Evolutionary conservation across 1,284 basidiomycete genomes (phyloP).

Genomic region (Rhizoctonia solani): DNA sequence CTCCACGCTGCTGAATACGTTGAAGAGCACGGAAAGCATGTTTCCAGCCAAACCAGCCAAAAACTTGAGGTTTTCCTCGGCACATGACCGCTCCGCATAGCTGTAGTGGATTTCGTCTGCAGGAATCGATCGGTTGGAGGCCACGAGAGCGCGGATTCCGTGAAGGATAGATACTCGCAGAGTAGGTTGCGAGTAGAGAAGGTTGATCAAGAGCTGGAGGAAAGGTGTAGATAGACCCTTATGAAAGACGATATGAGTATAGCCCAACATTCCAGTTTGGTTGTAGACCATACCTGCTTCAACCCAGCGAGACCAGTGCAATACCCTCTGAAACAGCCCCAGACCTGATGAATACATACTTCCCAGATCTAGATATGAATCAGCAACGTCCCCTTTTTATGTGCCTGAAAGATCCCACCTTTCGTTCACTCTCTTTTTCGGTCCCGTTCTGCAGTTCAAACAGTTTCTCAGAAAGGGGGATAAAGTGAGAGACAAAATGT

Average conservation of each 20-base stretch:
- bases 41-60: conserved; percentile 83
- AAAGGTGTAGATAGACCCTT: conserved; percentile 40
- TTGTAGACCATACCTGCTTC: neutral
- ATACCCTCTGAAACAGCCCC: conserved; percentile 50
- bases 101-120: conserved; percentile 52
- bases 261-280: neutral
- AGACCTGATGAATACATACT: conserved; percentile 31
- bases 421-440: conserved; percentile 69
- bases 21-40: conserved; percentile 94
- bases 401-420: conserved; percentile 76
- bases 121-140: conserved; percentile 53
- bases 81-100: conserved; percentile 56
- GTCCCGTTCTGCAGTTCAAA: conserved; percentile 83
- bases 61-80: conserved; percentile 70
- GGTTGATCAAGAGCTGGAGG: conserved; percentile 42
- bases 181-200: conserved; percentile 39
- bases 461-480: conserved; percentile 91
- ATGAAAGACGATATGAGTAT: too few species aligned
- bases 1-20: conserved; percentile 88
- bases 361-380: conserved; percentile 51
- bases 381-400: conserved; percentile 58
- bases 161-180: conserved; percentile 45
- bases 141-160: conserved; percentile 47
- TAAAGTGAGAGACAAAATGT: conserved; percentile 89
- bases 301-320: conserved; percentile 45